phyloP scores from a whole-genome alignment of 73 alveolate genomes.

The Paramecium bursaria region DNA sequence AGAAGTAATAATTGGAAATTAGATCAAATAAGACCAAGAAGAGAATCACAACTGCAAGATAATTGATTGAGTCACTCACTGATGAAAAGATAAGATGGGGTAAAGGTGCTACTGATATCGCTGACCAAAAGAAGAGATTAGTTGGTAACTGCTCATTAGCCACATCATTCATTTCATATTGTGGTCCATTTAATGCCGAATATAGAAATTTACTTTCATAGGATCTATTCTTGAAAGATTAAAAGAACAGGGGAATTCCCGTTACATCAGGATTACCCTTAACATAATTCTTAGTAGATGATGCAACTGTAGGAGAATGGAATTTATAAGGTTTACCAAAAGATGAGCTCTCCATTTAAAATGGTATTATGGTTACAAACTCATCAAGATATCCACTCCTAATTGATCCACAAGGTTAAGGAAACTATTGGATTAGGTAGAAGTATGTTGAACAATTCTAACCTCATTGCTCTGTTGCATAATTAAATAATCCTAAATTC shows the following conservation, averaged over 20 bases:
- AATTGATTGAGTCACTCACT: slow-evolving; percentile 93
- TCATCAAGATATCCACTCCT: slow-evolving; percentile 97
- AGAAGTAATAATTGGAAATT: slow-evolving; percentile 94
- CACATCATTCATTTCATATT: slow-evolving; percentile 98
- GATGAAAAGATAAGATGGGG: slow-evolving; percentile 94
- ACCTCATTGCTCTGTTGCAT: slow-evolving; percentile 82
- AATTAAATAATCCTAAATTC: slow-evolving; percentile 86
- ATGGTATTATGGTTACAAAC: slow-evolving; percentile 99
- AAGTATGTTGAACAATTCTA: slow-evolving; percentile 82
- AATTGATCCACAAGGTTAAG: slow-evolving; percentile 99
- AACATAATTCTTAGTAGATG: slow-evolving; percentile 97
- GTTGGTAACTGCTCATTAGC: slow-evolving; percentile 99
- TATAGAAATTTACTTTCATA: slow-evolving; percentile 95
- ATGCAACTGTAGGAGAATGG: slow-evolving; percentile 99
- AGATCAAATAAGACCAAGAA: slow-evolving; percentile 92
- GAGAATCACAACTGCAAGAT: slow-evolving; percentile 98
- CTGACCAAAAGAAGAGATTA: slow-evolving; percentile 95
- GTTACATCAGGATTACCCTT: slow-evolving; percentile 85
- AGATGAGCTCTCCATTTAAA: slow-evolving; percentile 98
- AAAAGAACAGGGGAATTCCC: slow-evolving; percentile 91
- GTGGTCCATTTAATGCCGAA: slow-evolving; percentile 99
- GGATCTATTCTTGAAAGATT: slow-evolving; percentile 93
- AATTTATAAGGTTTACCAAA: slow-evolving; percentile 98
- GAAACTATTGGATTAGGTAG: slow-evolving; percentile 95
- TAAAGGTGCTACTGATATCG: slow-evolving; percentile 98